Evolutionary conservation across 352 stramenopile genomes (phyloP).

Genomic region (Globisporangium rhizosaccharum): DNA sequence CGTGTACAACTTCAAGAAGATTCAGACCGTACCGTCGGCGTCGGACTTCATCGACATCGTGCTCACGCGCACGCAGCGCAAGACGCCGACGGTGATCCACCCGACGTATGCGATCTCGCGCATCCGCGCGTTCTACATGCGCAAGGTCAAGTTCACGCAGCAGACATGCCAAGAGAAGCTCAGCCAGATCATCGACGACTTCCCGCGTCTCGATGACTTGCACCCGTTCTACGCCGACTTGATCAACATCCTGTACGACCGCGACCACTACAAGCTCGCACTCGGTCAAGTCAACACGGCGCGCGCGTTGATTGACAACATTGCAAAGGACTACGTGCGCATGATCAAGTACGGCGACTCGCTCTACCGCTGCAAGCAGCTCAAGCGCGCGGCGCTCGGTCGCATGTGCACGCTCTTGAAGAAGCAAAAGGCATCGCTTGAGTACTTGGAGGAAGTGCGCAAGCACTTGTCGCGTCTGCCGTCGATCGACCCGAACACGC

Average conservation of each 20-base stretch:
- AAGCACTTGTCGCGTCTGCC: conserved; percentile 99
- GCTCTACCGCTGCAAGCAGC: conserved; percentile 99
- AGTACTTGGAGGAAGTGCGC: conserved; percentile 96
- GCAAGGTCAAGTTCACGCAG: conserved; percentile 99
- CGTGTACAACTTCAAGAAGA: conserved; percentile 99
- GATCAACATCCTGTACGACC: conserved; percentile 99
- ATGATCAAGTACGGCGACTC: conserved; percentile 99
- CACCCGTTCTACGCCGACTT: conserved; percentile 99
- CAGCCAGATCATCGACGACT: conserved; percentile 97
- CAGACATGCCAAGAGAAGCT: conserved; percentile 98
- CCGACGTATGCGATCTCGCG: conserved; percentile 95
- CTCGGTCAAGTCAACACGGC: conserved; percentile 99
- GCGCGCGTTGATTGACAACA: conserved; percentile 96
- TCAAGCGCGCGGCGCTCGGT: conserved; percentile 98
- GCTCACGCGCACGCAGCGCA: conserved; percentile 97
- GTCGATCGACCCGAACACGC: conserved; percentile 98
- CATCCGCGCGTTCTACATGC: conserved; percentile 96
- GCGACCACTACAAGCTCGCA: conserved; percentile 99
- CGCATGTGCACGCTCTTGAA: conserved; percentile 99
- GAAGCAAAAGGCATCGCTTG: conserved; percentile 97
- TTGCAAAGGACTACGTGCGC: conserved; percentile 98
- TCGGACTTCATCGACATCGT: conserved; percentile 99
- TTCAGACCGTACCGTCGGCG: conserved; percentile 95
- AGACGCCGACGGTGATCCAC: conserved; percentile 99
- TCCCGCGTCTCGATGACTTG: conserved; percentile 97